Percentiles rank a stretch among this genome's conserved stretches.
Evolutionary conservation across 2,329 filamentous ascomycete species (phyloP).

Genomic region (Fusarium camptoceras): DNA sequence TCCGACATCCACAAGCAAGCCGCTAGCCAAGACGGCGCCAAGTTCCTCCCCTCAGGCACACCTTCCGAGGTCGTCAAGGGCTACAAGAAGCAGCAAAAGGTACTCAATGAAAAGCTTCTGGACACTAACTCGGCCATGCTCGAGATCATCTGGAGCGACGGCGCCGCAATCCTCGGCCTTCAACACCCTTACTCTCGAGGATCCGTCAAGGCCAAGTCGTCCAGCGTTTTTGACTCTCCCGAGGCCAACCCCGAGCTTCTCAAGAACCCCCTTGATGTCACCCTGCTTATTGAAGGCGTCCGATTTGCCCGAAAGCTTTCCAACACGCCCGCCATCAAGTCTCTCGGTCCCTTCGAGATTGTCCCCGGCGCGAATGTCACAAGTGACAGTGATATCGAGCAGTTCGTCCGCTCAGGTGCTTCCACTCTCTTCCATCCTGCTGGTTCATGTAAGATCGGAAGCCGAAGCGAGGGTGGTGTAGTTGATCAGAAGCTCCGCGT

Average conservation of each 20-base stretch:
- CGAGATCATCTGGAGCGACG: slow-evolving; percentile 39
- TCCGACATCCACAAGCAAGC: slow-evolving; percentile 21
- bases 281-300: slow-evolving; percentile 21
- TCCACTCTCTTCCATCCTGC: slow-evolving; percentile 38
- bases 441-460: slow-evolving; percentile 53
- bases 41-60: slow-evolving; percentile 20
- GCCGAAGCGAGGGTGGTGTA: slow-evolving; percentile 55
- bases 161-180: slow-evolving; percentile 26
- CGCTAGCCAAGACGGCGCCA: slow-evolving; percentile 10
- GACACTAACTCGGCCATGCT: slow-evolving; percentile 24
- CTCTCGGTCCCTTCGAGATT: slow-evolving; percentile 21
- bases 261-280: slow-evolving; percentile 34
- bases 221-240: slow-evolving; percentile 31
- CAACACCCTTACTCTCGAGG: slow-evolving; percentile 43
- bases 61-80: slow-evolving; percentile 25
- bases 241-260: slow-evolving; percentile 34
- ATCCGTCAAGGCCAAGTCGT: slow-evolving; percentile 32
- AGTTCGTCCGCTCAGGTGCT: slow-evolving; percentile 25
- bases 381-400: slow-evolving; percentile 27
- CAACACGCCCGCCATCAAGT: slow-evolving; percentile 8
- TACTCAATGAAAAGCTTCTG: slow-evolving; percentile 29
- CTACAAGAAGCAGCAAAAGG: slow-evolving; percentile 30
- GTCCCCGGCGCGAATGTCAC: slow-evolving; percentile 20
- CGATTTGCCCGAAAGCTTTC: slow-evolving; percentile 26
- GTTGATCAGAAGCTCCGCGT: slow-evolving; percentile 44